Base-by-base conservation (phyloP, 2,329 filamentous ascomycete species). In the Arachnopeziza araneosa region DNA sequence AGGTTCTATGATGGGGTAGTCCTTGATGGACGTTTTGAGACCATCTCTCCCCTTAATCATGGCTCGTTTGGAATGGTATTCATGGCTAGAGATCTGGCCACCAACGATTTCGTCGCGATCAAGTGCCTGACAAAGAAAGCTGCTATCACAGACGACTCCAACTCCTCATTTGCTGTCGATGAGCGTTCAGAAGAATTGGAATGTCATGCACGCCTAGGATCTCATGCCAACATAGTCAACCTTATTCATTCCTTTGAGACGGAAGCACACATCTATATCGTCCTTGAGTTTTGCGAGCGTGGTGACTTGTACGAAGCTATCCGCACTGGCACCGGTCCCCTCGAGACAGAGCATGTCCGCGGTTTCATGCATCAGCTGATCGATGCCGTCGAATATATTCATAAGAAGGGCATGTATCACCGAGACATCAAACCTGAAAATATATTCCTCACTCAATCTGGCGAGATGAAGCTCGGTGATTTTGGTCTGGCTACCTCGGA, bases 351-450 rank as follows among this genome's bases (percentile, higher is more conserved):
- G 73, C 93, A 99, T 74, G 95, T 99, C 62, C 91, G 95, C 66
- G 90, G 91, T 66, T 97, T 98, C 79, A 98, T 99, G 95, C 80
- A 97, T 61, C 87, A 99, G 77, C 85, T 99, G 36, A 84, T 99
- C 57, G 88, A 90, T 72, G 91, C 93, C 55, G 89, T 99, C 55
- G 87, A 90, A 64, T 93, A 91, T 76, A 91, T 96, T 77, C 95
- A 99, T 75, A 83, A 84, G 64, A 93, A 93, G 75, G 93, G 91
- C 66, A 85, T 98, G 72, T 97, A 92, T 75, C 95, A 99, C 73
- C 90, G 95, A 63, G 95, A 99, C 75, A 97, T 99, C 84, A 99
- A 99, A 79, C 95, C 95, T 0, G 95, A 99, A 82, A 99, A 99
- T 80, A 96, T 99, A 75, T 98, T 99, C 75, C 82, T 99, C 65